phyloP scores from a whole-genome alignment of 2,329 filamentous ascomycete species.

The Aspergillus fischeri region DNA sequence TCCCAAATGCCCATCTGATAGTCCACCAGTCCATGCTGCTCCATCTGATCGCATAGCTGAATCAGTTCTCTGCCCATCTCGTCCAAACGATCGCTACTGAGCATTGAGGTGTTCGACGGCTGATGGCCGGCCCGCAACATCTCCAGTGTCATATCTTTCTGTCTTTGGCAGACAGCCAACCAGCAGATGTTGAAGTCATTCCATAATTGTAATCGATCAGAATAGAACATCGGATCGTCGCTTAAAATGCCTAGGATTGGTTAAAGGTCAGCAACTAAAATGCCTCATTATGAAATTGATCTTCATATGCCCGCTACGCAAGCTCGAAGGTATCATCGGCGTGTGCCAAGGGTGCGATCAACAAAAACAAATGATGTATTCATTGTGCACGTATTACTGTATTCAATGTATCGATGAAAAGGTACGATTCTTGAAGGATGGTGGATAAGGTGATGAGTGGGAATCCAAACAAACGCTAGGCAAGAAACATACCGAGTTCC shows the following conservation, averaged over 20 bases:
- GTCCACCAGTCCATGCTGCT: slow-evolving; percentile 90
- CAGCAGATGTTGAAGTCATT: slow-evolving; percentile 91
- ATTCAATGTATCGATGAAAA: not conserved
- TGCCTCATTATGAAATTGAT: not conserved
- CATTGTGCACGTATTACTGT: not conserved
- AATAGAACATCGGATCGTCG: slow-evolving; percentile 72
- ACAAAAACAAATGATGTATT: not conserved
- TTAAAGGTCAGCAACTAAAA: not conserved
- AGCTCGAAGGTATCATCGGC: not conserved
- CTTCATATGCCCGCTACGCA: not conserved
- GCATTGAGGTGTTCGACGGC: slow-evolving; percentile 56
- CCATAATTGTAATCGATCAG: slow-evolving; percentile 80
- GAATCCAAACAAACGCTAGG: slow-evolving; percentile 17
- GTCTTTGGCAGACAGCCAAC: slow-evolving; percentile 76
- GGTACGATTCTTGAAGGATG: not conserved
- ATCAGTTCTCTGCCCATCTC: slow-evolving; percentile 80
- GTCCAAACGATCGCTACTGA: slow-evolving; percentile 66
- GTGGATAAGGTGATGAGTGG: not conserved
- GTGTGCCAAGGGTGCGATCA: not conserved
- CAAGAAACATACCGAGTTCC: slow-evolving; percentile 56
- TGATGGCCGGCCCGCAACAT: slow-evolving; percentile 57
- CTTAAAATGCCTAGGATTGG: slow-evolving; percentile 65
- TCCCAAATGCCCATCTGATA: slow-evolving; percentile 98
- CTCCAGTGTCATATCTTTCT: slow-evolving; percentile 67
- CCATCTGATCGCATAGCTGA: slow-evolving; percentile 76